Percentiles rank a stretch among this genome's conserved stretches.
Evolutionary conservation across 1,284 basidiomycete genomes (phyloP).

Genomic region (Malassezia brasiliensis): DNA sequence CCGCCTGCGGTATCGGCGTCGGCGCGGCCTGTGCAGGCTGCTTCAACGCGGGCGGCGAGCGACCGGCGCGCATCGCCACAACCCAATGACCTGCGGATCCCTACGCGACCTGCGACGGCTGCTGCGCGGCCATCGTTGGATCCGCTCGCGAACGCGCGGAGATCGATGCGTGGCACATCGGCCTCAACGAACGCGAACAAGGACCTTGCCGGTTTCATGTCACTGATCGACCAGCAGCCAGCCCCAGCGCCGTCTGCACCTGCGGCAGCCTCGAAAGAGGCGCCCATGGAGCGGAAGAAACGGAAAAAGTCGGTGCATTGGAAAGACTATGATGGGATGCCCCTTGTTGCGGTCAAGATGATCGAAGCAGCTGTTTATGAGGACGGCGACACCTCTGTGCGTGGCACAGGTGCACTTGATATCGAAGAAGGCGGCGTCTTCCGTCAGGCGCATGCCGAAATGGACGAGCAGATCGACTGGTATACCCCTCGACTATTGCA

Average conservation of each 20-base stretch:
- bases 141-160: neutral
- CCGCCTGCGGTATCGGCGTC: neutral
- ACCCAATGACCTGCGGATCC: neutral
- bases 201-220: conserved; percentile 20
- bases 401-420: conserved; percentile 15
- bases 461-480: conserved; percentile 34
- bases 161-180: neutral
- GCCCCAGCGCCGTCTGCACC: neutral
- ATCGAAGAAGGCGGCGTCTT: conserved; percentile 31
- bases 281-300: conserved; percentile 12
- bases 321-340: conserved; percentile 22
- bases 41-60: neutral
- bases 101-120: neutral
- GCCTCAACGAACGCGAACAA: conserved; percentile 8
- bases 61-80: conserved; percentile 14
- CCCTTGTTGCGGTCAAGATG: conserved; percentile 24
- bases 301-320: conserved; percentile 27
- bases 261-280: neutral
- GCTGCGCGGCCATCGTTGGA: neutral
- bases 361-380: conserved; percentile 33
- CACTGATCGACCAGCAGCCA: conserved; percentile 15
- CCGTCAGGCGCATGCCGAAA: conserved; percentile 24
- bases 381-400: conserved; percentile 13
- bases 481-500: conserved; percentile 10
- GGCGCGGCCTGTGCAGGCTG: neutral